Percentiles rank a stretch among this genome's conserved stretches.
Evolutionary conservation across 164 flowering plant genomes (phyloP).

Genomic region (Nelumbo lutea): DNA sequence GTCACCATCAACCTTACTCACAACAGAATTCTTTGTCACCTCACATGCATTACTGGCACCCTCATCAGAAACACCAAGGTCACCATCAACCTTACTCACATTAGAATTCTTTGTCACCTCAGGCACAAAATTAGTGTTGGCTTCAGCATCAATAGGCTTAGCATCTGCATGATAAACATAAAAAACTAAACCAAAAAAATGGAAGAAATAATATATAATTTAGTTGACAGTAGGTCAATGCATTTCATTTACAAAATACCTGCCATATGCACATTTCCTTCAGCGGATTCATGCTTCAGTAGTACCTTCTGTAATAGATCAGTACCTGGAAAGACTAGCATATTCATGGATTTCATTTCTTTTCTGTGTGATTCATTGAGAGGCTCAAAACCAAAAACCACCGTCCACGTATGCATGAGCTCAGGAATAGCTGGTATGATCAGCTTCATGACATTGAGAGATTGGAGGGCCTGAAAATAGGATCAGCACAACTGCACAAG

Average conservation of each 20-base stretch:
- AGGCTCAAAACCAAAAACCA: slow-evolving; percentile 64
- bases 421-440: slow-evolving; percentile 89
- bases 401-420: slow-evolving; percentile 80
- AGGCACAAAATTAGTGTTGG: slow-evolving; percentile 5
- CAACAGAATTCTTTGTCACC: slow-evolving; percentile 20
- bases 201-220: background rate
- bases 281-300: slow-evolving; percentile 23
- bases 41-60: slow-evolving; percentile 4
- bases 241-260: slow-evolving; percentile 20
- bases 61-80: slow-evolving; percentile 18
- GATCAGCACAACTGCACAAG: background rate
- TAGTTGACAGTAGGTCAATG: background rate
- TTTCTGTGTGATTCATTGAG: slow-evolving; percentile 63
- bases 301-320: slow-evolving; percentile 79
- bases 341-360: slow-evolving; percentile 69
- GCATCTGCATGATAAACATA: slow-evolving; percentile 10
- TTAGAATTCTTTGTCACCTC: slow-evolving; percentile 23
- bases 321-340: slow-evolving; percentile 86
- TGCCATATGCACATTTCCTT: slow-evolving; percentile 20
- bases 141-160: slow-evolving; percentile 5
- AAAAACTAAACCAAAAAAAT: background rate
- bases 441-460: slow-evolving; percentile 73
- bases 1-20: too few species aligned
- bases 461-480: slow-evolving; percentile 50
- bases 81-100: too few species aligned